Base-by-base conservation (phyloP, 352 stramenopile genomes). In the Phytophthora boehmeriae region DNA sequence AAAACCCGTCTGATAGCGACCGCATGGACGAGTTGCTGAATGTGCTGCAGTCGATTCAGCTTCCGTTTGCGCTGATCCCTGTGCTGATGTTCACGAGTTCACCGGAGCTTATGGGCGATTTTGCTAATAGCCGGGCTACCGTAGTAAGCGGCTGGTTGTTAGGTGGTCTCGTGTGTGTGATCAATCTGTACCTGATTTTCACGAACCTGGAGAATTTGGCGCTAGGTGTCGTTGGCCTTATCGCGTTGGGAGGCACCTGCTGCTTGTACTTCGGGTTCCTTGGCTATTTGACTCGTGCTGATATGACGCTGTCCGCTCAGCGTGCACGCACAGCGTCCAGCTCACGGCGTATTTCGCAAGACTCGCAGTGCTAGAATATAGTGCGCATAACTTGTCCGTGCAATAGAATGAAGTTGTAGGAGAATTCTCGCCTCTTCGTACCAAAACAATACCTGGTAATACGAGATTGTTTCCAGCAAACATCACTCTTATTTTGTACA, bases 21-120 rank as follows among this genome's bases (percentile, higher is more conserved):
- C 75, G 78, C 49, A 91, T 98, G 71, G 86, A 96, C 60, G 89
- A 98, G 60, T 73, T 89, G 35, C 79, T 98, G 16, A 98, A 98
- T 49, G 90, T 98, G 27, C 66, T 98, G 28, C 92, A 98, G 69
- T 96, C 83, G 16, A 89, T 98, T 50, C 90, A 97, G 60, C 74
- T 98, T 9, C 93, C 93, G 20, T 98, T 98, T 54, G 92, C 92
- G 11, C 69, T 98, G 43, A 67, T 98, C 2, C 93, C 93, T 0
- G 72, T 98, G 32, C 61, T 98, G 5, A 77, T 92, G 14, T 96
- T 97, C 54, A 96, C 88, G 25, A 92, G 86, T 53, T 88, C 78
- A 13, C 60, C 50, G 42, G 70, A 66, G 10, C 73, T 93, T 46
- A 97, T 98, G 92, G 92, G 91, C 13, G 49, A 75, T 36, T 93